Percentiles rank a stretch among this genome's conserved stretches.
Evolutionary conservation across 2,329 filamentous ascomycete species (phyloP).

Genomic region (Botrytis aclada): DNA sequence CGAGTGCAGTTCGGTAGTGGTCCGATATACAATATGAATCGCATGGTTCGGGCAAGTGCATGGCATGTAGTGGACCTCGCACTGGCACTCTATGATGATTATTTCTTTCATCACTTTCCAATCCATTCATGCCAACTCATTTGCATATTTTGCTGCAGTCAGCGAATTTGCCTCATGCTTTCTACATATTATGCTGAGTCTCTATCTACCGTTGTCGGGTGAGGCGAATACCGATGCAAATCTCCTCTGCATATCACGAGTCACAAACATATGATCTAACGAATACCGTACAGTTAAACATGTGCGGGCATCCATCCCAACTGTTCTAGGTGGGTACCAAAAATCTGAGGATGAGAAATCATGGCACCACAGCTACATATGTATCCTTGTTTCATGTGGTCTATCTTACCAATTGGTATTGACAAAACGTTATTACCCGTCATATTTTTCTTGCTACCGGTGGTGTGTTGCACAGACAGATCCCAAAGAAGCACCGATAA

Average conservation of each 20-base stretch:
- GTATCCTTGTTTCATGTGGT: background rate
- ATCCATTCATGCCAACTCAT: slow-evolving; percentile 6
- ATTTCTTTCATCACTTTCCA: background rate
- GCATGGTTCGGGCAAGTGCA: slow-evolving; percentile 10
- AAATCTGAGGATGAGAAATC: slow-evolving; percentile 6
- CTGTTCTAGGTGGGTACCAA: slow-evolving; percentile 9
- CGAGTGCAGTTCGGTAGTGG: background rate
- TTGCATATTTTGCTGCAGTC: slow-evolving; percentile 9
- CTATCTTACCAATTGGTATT: slow-evolving; percentile 4
- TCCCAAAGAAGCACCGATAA: slow-evolving; percentile 4
- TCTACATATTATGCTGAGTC: background rate
- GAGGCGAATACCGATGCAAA: background rate
- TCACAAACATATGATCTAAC: slow-evolving; percentile 6
- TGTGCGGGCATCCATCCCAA: slow-evolving; percentile 14
- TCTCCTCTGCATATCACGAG: slow-evolving; percentile 9
- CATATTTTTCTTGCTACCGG: background rate
- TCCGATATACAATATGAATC: slow-evolving; percentile 1
- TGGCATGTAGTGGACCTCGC: slow-evolving; percentile 11
- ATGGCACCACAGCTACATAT: slow-evolving; percentile 8
- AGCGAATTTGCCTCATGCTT: background rate
- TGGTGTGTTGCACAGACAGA: slow-evolving; percentile 3
- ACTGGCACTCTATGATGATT: background rate
- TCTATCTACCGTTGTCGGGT: background rate
- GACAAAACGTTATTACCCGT: slow-evolving; percentile 5
- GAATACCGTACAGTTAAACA: slow-evolving; percentile 1